Percentiles rank a stretch among this genome's conserved stretches.
Conservation (phyloP, 2,329 filamentous ascomycete species). For the Didymella pinodella region DNA sequence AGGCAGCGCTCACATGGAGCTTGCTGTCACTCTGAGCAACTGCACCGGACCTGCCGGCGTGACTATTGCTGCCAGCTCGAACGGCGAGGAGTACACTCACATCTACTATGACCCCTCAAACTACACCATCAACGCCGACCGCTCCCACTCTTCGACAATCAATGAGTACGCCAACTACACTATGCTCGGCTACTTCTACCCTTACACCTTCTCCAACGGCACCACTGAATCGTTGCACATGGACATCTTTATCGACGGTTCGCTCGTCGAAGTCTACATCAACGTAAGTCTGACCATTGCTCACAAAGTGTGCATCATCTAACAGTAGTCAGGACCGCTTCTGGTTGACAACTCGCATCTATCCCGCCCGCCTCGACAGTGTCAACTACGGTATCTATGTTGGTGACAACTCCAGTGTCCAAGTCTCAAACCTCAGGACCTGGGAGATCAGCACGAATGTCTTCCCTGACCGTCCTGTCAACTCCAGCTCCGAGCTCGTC, state of each 20-base stretch:
- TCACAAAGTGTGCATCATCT: slow-evolving; percentile 1
- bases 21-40: slow-evolving; percentile 52
- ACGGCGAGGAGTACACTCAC: slow-evolving; percentile 54
- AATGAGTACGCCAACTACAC: slow-evolving; percentile 54
- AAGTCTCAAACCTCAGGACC: slow-evolving; percentile 48
- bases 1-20: slow-evolving; percentile 52
- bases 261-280: slow-evolving; percentile 57
- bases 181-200: slow-evolving; percentile 57
- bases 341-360: slow-evolving; percentile 55
- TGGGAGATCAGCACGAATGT: slow-evolving; percentile 53
- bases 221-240: slow-evolving; percentile 53
- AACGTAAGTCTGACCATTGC: slow-evolving; percentile 43
- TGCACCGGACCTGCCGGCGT: slow-evolving; percentile 54
- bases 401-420: slow-evolving; percentile 46
- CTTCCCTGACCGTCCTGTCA: slow-evolving; percentile 53
- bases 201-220: slow-evolving; percentile 51
- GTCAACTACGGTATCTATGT: slow-evolving; percentile 56
- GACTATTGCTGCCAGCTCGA: slow-evolving; percentile 54
- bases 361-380: slow-evolving; percentile 55
- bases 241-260: slow-evolving; percentile 59
- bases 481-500: slow-evolving; percentile 53
- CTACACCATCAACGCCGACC: slow-evolving; percentile 57
- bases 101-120: slow-evolving; percentile 57
- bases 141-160: slow-evolving; percentile 54
- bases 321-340: slow-evolving; percentile 45